Conservation (phyloP, 331 rosid species). For the Rhamnella rubrinervis region DNA sequence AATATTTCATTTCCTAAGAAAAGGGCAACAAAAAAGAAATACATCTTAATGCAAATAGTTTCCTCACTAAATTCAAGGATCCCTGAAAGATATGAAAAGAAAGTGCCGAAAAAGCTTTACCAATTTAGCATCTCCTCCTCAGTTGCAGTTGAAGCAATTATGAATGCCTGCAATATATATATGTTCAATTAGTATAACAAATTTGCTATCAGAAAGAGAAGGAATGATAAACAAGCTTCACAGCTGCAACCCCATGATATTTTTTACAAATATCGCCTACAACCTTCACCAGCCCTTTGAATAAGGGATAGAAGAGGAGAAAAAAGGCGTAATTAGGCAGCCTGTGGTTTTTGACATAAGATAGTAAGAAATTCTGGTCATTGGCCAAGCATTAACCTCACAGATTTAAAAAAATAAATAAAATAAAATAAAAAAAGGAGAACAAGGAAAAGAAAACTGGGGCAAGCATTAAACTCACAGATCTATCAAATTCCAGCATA, state of each 20-base stretch:
- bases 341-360: too few species aligned
- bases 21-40: not conserved
- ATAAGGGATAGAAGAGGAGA: not conserved
- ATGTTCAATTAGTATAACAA: slow-evolving; percentile 26
- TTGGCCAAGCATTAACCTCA: not conserved
- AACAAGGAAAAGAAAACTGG: not conserved
- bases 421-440: not conserved
- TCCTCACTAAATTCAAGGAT: not conserved
- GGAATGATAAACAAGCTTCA: slow-evolving; percentile 9
- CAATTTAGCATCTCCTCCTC: slow-evolving; percentile 84
- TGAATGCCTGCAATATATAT: slow-evolving; percentile 76
- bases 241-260: not conserved
- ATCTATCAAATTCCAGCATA: slow-evolving; percentile 97
- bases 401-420: slow-evolving; percentile 2
- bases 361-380: too few species aligned
- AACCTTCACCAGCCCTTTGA: not conserved
- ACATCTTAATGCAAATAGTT: not conserved
- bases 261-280: not conserved
- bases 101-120: slow-evolving; percentile 38
- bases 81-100: not conserved
- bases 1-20: slow-evolving; percentile 7
- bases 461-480: slow-evolving; percentile 55
- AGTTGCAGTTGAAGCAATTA: slow-evolving; percentile 93
- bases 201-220: not conserved
- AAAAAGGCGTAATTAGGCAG: not conserved